These are phyloP conservation scores for Lentinula edodes DNA, from an alignment of 768 basidiomycete genomes.

Conservation along the genomic window DNA sequence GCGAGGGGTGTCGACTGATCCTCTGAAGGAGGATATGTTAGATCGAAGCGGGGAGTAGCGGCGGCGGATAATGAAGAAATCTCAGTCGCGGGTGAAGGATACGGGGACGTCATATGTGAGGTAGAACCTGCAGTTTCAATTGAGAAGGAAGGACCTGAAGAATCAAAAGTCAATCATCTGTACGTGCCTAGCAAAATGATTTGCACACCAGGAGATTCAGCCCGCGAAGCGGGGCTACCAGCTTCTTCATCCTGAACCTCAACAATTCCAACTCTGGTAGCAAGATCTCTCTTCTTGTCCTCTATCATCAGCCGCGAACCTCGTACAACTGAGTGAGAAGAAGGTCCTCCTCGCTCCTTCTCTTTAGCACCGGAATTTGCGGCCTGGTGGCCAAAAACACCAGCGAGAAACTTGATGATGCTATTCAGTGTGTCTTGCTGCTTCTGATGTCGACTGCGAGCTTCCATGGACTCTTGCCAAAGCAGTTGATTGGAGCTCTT, in stretches of 20 bases:
- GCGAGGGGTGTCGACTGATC: background rate
- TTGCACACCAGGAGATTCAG: conserved; percentile 4
- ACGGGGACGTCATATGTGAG: conserved; percentile 21
- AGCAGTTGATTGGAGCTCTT: conserved; percentile 82
- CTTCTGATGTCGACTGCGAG: conserved; percentile 78
- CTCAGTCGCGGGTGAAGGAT: conserved; percentile 29
- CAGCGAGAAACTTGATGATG: conserved; percentile 91
- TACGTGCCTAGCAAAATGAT: conserved; percentile 8
- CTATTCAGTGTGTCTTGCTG: conserved; percentile 96
- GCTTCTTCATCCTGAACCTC: conserved; percentile 38
- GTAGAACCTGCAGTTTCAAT: conserved; percentile 41
- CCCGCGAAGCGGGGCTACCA: conserved; percentile 10
- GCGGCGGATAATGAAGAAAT: conserved; percentile 14
- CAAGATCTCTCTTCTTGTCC: conserved; percentile 30
- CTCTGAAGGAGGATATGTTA: conserved; percentile 3
- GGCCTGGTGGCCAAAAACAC: conserved; percentile 68
- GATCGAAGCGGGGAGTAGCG: background rate
- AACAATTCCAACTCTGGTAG: conserved; percentile 29
- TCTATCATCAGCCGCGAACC: conserved; percentile 68
- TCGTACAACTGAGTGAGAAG: conserved; percentile 38
- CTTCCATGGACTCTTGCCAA: conserved; percentile 87
- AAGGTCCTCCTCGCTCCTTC: conserved; percentile 19
- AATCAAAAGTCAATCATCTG: background rate
- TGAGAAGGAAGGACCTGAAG: conserved; percentile 34
- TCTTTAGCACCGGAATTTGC: conserved; percentile 34